These are phyloP conservation scores for Hibiscus tridactylites DNA, from an alignment of 345 rosid genomes.

Conservation along the genomic window DNA sequence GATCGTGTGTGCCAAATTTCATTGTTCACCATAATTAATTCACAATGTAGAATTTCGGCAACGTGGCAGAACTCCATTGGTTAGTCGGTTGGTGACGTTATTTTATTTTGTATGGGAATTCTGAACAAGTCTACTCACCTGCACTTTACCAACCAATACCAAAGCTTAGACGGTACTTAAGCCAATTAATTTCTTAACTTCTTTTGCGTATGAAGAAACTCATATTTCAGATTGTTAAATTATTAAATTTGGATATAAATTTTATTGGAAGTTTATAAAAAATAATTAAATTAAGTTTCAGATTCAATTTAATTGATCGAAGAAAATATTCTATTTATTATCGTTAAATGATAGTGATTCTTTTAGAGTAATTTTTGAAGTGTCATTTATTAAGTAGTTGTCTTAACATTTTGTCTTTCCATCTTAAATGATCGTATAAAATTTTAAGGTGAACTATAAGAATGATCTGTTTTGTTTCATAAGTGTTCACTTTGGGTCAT, in stretches of 20 bases:
- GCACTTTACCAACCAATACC: slow-evolving; percentile 27
- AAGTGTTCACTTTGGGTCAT: no score
- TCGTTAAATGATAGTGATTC: no score
- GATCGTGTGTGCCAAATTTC: neutral
- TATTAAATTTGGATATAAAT: neutral
- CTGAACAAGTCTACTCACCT: slow-evolving; percentile 7
- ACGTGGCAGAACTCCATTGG: neutral
- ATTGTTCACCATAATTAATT: no score
- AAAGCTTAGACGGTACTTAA: slow-evolving; percentile 24
- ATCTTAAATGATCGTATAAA: no score
- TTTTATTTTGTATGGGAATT: neutral
- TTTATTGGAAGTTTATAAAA: no score
- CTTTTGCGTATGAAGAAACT: no score
- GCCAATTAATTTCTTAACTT: neutral
- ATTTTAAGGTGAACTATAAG: no score
- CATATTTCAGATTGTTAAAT: neutral
- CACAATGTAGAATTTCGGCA: neutral
- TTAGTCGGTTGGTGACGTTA: neutral
- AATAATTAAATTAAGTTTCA: neutral
- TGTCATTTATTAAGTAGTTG: no score
- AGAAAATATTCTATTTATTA: neutral
- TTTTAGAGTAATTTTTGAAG: no score
- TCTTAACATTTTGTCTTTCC: no score
- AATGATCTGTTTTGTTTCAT: no score
- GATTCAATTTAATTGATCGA: neutral